Base-by-base conservation (phyloP, 1,284 basidiomycete genomes). In the Mrakiaceae sp. region DNA sequence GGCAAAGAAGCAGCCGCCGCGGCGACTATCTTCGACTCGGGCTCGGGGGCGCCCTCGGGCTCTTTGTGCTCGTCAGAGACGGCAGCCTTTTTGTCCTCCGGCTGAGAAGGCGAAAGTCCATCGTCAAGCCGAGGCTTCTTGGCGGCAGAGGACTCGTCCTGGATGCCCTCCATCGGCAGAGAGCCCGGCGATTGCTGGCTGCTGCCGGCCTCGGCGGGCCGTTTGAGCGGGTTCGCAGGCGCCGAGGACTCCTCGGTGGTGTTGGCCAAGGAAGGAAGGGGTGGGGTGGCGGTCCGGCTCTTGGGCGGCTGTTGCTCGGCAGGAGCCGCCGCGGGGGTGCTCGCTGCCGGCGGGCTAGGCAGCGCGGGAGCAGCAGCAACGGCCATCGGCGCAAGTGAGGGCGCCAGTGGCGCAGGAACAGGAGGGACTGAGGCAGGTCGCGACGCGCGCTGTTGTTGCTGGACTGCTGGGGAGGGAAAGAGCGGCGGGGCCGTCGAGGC, bases 101-200 rank as follows among this genome's bases (percentile, higher is more conserved):
- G 27, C 27, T 27, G 27, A 27, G 27, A 27, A 27, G 27, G 27
- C 27, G 27, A 27, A 27, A 2, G 27, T 27, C 27, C 27, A 27
- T 58, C 57, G 46, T 58, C 57, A 12, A 58, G 16, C 16, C 57
- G 57, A n/a, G 47, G 57, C 46, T 58, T 58, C 57, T 58, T 58
- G 27, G 27, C 27, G 27, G 27, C 27, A 27, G 27, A 27, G n/a
- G 57, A 46, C 14, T n/a, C 16, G 3, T 58, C 57, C 16, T 58
- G 46, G n/a, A 58, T 47, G 47, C 57, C 57, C 43, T 58, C 57
- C 57, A 58, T 58, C 7, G 57, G 6, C 44, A 27, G 27, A 27
- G 27, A 27, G 27, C 27, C 27, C 27, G 27, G 27, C 27, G 27
- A 27, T 27, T 27, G 27, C 27, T 27, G 27, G 27, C 27, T 27